Conservation (phyloP, 805 yeast genomes). For the Sporopachydermia lactativora region DNA sequence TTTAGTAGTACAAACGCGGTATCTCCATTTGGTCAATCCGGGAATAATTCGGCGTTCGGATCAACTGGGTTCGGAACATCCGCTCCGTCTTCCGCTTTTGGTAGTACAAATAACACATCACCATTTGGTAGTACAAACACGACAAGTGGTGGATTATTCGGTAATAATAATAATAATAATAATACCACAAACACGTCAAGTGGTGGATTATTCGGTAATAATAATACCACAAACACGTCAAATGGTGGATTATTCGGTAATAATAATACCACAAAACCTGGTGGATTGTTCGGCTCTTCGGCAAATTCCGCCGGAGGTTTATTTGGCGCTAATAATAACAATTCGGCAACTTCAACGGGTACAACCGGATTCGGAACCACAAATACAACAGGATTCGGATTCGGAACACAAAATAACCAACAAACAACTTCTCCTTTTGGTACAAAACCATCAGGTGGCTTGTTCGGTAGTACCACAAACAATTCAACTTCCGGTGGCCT, state of each 20-base stretch:
- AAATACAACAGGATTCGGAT: constrained; percentile 9
- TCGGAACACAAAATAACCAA: constrained; percentile 21
- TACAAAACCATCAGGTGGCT: constrained; percentile 16
- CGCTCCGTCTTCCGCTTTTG: constrained; percentile 10
- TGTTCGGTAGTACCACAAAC: constrained; percentile 18
- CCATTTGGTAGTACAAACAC: constrained; percentile 26
- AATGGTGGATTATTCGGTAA: constrained; percentile 13
- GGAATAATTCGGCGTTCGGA: too few species aligned
- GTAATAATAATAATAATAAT: constrained; percentile 11
- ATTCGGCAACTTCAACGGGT: constrained; percentile 7
- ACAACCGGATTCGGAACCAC: constrained; percentile 12
- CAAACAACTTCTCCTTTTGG: constrained; percentile 11
- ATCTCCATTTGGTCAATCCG: constrained; percentile 17
- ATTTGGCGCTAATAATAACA: constrained; percentile 24
- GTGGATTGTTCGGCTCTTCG: constrained; percentile 13
- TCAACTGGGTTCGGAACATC: constrained; percentile 8
- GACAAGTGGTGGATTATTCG: constrained; percentile 8
- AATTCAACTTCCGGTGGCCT: constrained; percentile 19
- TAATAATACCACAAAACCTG: constrained; percentile 10
- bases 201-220: constrained; percentile 18
- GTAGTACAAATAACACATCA: constrained; percentile 15
- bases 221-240: constrained; percentile 6
- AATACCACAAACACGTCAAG: constrained; percentile 7
- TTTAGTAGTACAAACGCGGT: constrained; percentile 17
- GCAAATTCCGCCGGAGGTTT: constrained; percentile 19